phyloP scores from a whole-genome alignment of 345 rosid species.

The Nasturtium officinale region DNA sequence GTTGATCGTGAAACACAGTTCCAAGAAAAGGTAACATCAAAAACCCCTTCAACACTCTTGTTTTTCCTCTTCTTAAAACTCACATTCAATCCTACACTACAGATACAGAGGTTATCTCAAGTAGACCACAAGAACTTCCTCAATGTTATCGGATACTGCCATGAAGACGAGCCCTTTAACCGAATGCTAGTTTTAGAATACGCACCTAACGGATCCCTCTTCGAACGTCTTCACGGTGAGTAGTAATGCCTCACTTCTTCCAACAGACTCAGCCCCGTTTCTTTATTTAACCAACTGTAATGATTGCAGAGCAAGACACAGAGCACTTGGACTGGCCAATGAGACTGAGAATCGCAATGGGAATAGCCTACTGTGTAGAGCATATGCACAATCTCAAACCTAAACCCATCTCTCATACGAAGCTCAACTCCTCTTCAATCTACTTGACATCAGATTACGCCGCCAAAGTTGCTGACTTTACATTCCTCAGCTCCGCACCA shows the following conservation, averaged over 20 bases:
- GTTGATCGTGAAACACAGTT: slow-evolving; percentile 63
- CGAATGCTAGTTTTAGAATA: slow-evolving; percentile 96
- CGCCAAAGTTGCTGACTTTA: slow-evolving; percentile 84
- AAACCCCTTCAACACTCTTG: background rate
- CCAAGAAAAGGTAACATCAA: slow-evolving; percentile 65
- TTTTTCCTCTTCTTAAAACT: background rate
- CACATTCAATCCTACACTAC: slow-evolving; percentile 39
- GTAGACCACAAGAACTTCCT: slow-evolving; percentile 92
- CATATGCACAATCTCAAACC: slow-evolving; percentile 79
- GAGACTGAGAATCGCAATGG: slow-evolving; percentile 82
- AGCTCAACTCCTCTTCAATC: slow-evolving; percentile 66
- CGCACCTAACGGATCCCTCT: slow-evolving; percentile 92
- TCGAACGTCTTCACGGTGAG: slow-evolving; percentile 88
- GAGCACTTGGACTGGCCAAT: slow-evolving; percentile 88
- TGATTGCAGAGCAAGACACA: slow-evolving; percentile 65
- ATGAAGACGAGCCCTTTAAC: slow-evolving; percentile 82
- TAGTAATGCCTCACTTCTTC: background rate
- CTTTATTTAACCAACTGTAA: background rate
- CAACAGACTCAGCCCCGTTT: slow-evolving; percentile 2
- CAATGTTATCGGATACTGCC: slow-evolving; percentile 85
- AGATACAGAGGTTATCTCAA: slow-evolving; percentile 80
- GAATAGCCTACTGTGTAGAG: slow-evolving; percentile 87
- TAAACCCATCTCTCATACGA: slow-evolving; percentile 55
- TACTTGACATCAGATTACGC: slow-evolving; percentile 88
- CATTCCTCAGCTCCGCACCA: slow-evolving; percentile 52